Base-by-base conservation (phyloP, 495 filamentous ascomycete genomes). In the Gamarada debralockiae region DNA sequence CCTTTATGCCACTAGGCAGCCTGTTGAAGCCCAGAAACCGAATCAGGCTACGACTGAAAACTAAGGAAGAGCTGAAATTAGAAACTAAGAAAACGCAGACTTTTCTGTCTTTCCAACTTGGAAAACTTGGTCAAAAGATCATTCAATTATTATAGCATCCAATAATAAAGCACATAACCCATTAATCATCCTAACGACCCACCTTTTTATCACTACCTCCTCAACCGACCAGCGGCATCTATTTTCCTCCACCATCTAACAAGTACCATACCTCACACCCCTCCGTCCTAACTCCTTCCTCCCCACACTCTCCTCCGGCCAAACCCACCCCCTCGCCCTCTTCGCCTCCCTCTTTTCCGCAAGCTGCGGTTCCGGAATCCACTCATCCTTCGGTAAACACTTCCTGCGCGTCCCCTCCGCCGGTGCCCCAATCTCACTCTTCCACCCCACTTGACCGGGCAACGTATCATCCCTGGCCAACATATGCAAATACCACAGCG, bases 271-370 rank as follows among this genome's bases (percentile, higher is more conserved):
- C 55, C 71, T 66, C 29, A 81, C 78, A 8, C 77, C 77, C 39
- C 77, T 66, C 70, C 75, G 77, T 2, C 77, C 78, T n/a, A 81
- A 54, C 68, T 81, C 77, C 60, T 79, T 80, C 46, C 77, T 59
- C 6, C 74, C 70, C 3, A 81, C 67, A 1, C 71, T 62, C 34
- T 95, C 90, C 54, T 87, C 83, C 18, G 90, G 90, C 73, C 79
- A 82, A 1, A 95, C 81, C 90, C 90, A 97, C 0, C 91, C 91
- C 15, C 91, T 71, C 6, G 81, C 74, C 38, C 87, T 72, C 73
- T 92, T 95, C 44, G 89, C 89, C 70, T 88, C 85, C 18, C 91
- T 73, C 74, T 83, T 86, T 78, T 97, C 91, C 3, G 84, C 81
- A 54, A 87, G 73, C 60, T 90, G 85, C 33, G 87, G 85, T 72